Evolutionary conservation across 306 rosid species (phyloP).

Genomic region (Carpinus fangiana): DNA sequence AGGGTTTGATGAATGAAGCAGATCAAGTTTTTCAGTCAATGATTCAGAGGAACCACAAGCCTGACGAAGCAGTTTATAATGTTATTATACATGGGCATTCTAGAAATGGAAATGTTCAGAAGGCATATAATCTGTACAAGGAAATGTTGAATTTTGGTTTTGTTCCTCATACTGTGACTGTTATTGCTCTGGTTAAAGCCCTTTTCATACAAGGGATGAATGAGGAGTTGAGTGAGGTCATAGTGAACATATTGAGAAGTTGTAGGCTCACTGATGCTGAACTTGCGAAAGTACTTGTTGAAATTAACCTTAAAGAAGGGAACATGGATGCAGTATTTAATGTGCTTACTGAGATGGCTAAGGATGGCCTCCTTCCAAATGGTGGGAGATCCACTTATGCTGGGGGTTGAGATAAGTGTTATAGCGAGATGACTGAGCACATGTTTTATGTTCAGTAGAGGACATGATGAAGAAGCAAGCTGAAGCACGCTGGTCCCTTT

Average conservation of each 20-base stretch:
- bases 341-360: constrained; percentile 74
- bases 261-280: constrained; percentile 68
- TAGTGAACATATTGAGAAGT: constrained; percentile 53
- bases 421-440: not conserved
- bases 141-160: constrained; percentile 69
- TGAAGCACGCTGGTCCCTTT: not conserved
- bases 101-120: constrained; percentile 56
- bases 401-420: constrained; percentile 11
- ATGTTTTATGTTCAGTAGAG: not conserved
- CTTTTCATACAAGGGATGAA: constrained; percentile 60
- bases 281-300: constrained; percentile 68
- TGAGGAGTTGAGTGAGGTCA: constrained; percentile 58
- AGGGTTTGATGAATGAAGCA: constrained; percentile 88
- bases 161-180: constrained; percentile 64
- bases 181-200: constrained; percentile 68
- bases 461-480: constrained; percentile 7
- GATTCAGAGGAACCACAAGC: constrained; percentile 54
- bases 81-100: constrained; percentile 83
- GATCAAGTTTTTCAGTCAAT: constrained; percentile 66
- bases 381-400: constrained; percentile 27
- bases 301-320: constrained; percentile 81
- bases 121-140: constrained; percentile 62
- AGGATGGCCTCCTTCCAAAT: constrained; percentile 78
- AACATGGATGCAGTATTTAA: constrained; percentile 76
- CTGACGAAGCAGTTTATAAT: constrained; percentile 66